Evolutionary conservation across 2,329 filamentous ascomycete genomes (phyloP).

Genomic region (Neopestalotiopsis sp.): DNA sequence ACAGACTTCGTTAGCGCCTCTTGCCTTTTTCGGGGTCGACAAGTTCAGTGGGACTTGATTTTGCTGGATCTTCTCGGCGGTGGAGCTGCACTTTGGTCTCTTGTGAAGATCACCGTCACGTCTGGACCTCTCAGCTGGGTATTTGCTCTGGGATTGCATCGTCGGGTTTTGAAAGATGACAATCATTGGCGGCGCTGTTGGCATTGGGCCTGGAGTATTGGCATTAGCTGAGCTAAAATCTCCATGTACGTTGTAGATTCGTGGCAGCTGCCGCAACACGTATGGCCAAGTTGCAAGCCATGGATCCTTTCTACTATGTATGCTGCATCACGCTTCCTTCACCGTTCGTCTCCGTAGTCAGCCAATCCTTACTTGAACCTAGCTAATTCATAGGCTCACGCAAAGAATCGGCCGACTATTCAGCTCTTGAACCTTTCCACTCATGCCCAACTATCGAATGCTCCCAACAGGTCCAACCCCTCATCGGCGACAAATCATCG

Average conservation of each 20-base stretch:
- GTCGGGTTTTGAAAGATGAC: not conserved
- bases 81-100: not conserved
- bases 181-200: too few relatives aligned
- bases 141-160: not conserved
- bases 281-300: too few relatives aligned
- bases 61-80: not conserved
- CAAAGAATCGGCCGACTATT: not conserved
- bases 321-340: too few relatives aligned
- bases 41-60: not conserved
- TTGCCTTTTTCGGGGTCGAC: constrained; percentile 4
- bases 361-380: not conserved
- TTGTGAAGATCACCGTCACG: not conserved
- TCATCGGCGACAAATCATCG: constrained; percentile 7
- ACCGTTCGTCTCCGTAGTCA: too few relatives aligned
- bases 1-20: not conserved
- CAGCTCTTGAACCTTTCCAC: constrained; percentile 2
- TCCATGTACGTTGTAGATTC: too few relatives aligned
- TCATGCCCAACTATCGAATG: not conserved
- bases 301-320: too few relatives aligned
- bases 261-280: too few relatives aligned
- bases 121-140: not conserved
- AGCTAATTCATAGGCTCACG: not conserved
- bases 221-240: too few relatives aligned
- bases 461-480: not conserved
- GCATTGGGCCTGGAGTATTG: too few relatives aligned